Evolutionary conservation across 1,284 basidiomycete species (phyloP), one percentile per base, ranked within the genome.

Genomic region (Ceratobasidium sp.): DNA sequence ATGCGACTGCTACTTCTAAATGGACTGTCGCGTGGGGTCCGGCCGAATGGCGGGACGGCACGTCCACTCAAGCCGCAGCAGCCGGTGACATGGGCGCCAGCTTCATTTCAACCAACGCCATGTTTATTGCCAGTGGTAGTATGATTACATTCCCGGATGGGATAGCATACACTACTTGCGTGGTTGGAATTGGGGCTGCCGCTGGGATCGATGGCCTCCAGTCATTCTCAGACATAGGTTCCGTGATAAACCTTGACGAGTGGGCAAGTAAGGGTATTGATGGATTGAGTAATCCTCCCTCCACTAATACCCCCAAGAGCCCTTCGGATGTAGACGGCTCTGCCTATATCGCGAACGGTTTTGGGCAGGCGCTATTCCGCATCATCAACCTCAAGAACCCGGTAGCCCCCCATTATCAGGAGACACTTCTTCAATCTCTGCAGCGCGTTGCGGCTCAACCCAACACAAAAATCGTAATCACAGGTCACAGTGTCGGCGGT

Each of bases 291-390:
- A 17, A 38, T 6, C 57, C 13, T 28, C 9, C 23, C 3, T 33
- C 26, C 23, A 38, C 26, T 33, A n/a, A 28, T 10, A 20, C 12
- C 54, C 23, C 15, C 6, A 59, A 33, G 12, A 15, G 9, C 13
- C 13, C 23, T 13, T 33, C 13, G 28, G 23, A 26, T 17, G 26
- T 59, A 26, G 26, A 26, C 26, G 26, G 28, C 17, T 59, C 57
- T 12, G 23, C 57, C 23, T 59, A 59, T 59, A 59, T 28, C 57
- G 57, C 57, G 9, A 59, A 59, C 28, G 57, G 57, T 59, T 59
- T 59, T 28, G 57, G 57, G 17, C 57, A 38, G 26, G 57, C 57
- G n/a, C 26, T 59, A n/a, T 59, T 59, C 26, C 23, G 17, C 26
- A n/a, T 59, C 23, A 26, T 59, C 57, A 59, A 59, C 54, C 20